Evolutionary conservation across 2,329 filamentous ascomycete species (phyloP), one percentile per base, ranked within the genome.

Genomic region (Xylaria sp.): DNA sequence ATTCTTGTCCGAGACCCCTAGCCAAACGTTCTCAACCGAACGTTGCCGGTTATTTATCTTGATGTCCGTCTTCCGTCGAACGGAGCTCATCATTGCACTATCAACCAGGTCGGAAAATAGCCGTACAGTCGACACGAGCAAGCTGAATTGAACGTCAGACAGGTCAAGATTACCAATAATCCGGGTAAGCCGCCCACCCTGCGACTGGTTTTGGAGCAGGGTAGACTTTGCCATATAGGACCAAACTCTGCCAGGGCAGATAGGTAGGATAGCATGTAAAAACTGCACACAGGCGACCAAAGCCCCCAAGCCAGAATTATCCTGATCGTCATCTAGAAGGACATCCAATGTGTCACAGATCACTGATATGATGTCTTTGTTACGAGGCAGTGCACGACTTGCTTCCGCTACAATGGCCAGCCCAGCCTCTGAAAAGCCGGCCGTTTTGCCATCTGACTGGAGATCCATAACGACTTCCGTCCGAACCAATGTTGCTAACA

Each of bases 191-290:
- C 90, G 88, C 10, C 92, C 91, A 13, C 88, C 88, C 64, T 88
- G 89, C 9, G 91, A 88, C 67, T 92, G 89, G 5, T 88, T 85
- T 68, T 90, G 90, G 46, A 99, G 81, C 17, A 99, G 80, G 64
- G 89, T 87, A 74, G 92, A 96, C 59, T 92, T 87, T 3, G 89
- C 87, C 70, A 99, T 84, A 73, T 94, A 91, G 3, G 94, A 93
- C 93, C 95, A 98, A 5, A 97, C 88, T 62, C 93, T 85, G 58
- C 90, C 90, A 0, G 95, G 94, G 53, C 90, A 86, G n/a, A 85
- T 90, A 69, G 84, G 82, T 25, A 95, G 76, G 17, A 96, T 79
- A 2, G 89, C 87, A 67, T 90, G 85, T 37, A 96, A 79, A 70
- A 98, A 97, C 54, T 92, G 89, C 21, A 93, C 78, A 73, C 92